A percentile compares a stretch with the other conserved stretches of the same genome.
phyloP scores from a whole-genome alignment of 1,284 basidiomycete species.

The Puccinia triticina region DNA sequence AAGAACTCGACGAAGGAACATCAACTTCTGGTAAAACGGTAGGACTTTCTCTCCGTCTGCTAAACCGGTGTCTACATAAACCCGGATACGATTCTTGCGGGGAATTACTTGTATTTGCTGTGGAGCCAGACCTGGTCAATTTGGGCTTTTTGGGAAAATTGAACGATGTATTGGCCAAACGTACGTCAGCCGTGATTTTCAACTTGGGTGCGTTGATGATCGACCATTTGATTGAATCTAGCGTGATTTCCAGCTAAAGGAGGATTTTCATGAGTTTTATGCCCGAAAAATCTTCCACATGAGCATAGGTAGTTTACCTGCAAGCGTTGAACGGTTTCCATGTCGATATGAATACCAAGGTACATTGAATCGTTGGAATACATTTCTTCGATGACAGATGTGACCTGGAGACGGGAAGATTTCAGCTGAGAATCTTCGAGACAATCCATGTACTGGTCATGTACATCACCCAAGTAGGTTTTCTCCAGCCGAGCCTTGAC shows the following conservation, averaged over 20 bases:
- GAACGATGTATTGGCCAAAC: background rate
- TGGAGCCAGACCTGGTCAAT: conserved; percentile 63
- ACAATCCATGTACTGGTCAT: background rate
- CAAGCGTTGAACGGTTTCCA: conserved; percentile 82
- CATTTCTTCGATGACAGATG: conserved; percentile 89
- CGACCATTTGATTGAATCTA: conserved; percentile 91
- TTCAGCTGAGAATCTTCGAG: background rate
- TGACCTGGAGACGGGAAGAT: conserved; percentile 63
- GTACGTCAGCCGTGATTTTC: conserved; percentile 78
- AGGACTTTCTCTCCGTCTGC: conserved; percentile 73
- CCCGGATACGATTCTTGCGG: conserved; percentile 76
- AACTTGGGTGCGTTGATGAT: conserved; percentile 85
- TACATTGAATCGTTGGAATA: conserved; percentile 93
- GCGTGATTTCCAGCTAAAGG: conserved; percentile 74
- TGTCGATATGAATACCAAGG: conserved; percentile 89
- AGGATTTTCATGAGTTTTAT: conserved; percentile 2
- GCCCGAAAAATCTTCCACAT: background rate
- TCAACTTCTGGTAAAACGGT: conserved; percentile 73
- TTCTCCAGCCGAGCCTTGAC: conserved; percentile 96
- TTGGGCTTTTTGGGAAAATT: conserved; percentile 68
- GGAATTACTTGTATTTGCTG: conserved; percentile 55
- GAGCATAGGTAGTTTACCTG: conserved; percentile 63
- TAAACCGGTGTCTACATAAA: conserved; percentile 67
- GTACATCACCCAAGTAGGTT: conserved; percentile 81
- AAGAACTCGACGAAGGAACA: conserved; percentile 78